Base-by-base conservation (phyloP, 1,284 basidiomycete species). In the Cryptococcus deneoformans region DNA sequence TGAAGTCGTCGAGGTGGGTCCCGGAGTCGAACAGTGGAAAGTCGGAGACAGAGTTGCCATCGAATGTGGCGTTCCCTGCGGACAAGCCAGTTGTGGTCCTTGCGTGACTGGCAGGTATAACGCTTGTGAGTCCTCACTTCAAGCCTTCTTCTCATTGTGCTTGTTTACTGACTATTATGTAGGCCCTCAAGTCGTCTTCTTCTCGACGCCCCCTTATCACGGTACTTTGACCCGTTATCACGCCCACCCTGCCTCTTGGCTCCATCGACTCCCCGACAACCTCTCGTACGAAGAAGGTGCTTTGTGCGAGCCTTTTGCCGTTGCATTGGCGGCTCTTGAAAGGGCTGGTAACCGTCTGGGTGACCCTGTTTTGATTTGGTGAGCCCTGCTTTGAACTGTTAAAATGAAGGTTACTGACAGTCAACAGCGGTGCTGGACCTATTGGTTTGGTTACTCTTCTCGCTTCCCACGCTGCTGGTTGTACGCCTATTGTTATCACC, bases 61-160 rank as follows among this genome's bases (percentile, higher is more conserved):
- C 56, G 80, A 82, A 66, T 79, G 79, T 9, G 80, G 80, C 50
- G 79, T 83, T 14, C 81, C 80, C 5, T 84, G 82, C 67, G 72
- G 74, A 55, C 72, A 71, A 53, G 70, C 80, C 0, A 72, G 73
- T 39, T 83, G 82, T 70, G 70, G 78, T 53, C 76, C 76, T 24
- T 84, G 82, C 69, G 73, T 79, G 44, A 78, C 71, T 0, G 82
- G 82, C 0, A 64, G 79, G 53, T 83, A 83, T 75, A 82, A 83
- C 56, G 77, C 80, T 47, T 82, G 79, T 29, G 29, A 29, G 29
- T 16, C 10, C 39, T 7, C 10, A 73, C 29, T 29, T 29, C 29
- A 47, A 70, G 73, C 40, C 4, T 29, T 16, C 10, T 44, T 7
- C 12, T 8, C 20, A 38, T 12, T n/a, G 7, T 6, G 11, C 14